A percentile compares a stretch with the other conserved stretches of the same genome.
These are phyloP conservation scores for Pyropia haitanensis DNA, from an alignment of 23 red algal species.

Conservation along the genomic window DNA sequence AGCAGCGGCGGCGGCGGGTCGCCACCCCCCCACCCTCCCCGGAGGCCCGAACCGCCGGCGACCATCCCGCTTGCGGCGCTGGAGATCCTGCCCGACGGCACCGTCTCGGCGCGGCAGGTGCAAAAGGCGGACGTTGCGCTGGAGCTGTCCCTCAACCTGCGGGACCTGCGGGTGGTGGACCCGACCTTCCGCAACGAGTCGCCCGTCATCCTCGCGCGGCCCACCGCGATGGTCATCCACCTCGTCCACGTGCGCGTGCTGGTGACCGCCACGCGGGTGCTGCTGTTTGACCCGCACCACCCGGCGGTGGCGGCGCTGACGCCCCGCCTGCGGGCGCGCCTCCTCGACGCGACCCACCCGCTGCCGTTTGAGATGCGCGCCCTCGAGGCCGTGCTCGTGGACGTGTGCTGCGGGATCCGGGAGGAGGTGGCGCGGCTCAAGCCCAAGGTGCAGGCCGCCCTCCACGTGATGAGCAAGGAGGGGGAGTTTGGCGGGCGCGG, in stretches of 20 bases:
- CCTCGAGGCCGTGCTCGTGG: slow-evolving; percentile 86
- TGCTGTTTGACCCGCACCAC: slow-evolving; percentile 82
- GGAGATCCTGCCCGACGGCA: slow-evolving; percentile 40
- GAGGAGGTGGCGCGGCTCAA: slow-evolving; percentile 40
- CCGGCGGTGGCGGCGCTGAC: slow-evolving; percentile 81
- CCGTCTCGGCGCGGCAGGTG: slow-evolving; percentile 22
- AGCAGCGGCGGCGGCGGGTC: no score
- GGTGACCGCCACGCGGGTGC: slow-evolving; percentile 55
- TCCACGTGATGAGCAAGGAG: slow-evolving; percentile 61
- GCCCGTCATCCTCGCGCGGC: slow-evolving; percentile 68
- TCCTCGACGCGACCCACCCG: slow-evolving; percentile 31
- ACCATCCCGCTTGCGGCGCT: slow-evolving; percentile 67
- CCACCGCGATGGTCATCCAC: slow-evolving; percentile 81
- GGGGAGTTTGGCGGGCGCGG: slow-evolving; percentile 49
- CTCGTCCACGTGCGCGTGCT: slow-evolving; percentile 81
- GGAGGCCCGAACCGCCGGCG: slow-evolving; percentile 38
- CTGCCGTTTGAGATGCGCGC: slow-evolving; percentile 98
- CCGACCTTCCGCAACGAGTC: slow-evolving; percentile 84
- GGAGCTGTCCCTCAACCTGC: slow-evolving; percentile 49
- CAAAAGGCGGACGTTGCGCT: slow-evolving; percentile 89
- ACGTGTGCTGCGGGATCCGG: slow-evolving; percentile 67
- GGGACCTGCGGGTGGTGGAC: slow-evolving; percentile 93
- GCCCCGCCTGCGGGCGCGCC: slow-evolving; percentile 52
- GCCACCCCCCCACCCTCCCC: no score
- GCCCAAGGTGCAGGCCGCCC: slow-evolving; percentile 60